phyloP scores from a whole-genome alignment of 1,284 basidiomycete genomes.

The Clitocybe nebularis region DNA sequence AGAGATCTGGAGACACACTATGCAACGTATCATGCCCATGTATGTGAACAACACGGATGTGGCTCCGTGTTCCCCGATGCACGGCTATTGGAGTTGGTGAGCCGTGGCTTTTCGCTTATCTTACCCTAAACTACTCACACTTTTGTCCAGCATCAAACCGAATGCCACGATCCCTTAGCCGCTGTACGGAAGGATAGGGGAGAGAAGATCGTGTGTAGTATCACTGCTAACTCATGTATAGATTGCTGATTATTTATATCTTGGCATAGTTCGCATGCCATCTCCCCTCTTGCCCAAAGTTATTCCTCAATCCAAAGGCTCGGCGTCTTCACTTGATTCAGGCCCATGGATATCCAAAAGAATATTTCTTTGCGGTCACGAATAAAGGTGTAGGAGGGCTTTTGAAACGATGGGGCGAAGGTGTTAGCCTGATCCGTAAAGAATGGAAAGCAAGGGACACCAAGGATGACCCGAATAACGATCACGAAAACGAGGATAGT shows the following conservation, averaged over 20 bases:
- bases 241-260: conserved; percentile 4
- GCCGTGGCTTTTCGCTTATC: conserved; percentile 25
- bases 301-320: conserved; percentile 74
- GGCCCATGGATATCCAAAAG: conserved; percentile 77
- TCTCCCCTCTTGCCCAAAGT: conserved; percentile 56
- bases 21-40: conserved; percentile 76
- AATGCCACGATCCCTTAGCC: conserved; percentile 83
- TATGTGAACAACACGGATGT: conserved; percentile 69
- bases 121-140: not conserved
- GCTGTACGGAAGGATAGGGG: conserved; percentile 72
- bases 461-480: conserved; percentile 23
- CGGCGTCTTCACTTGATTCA: conserved; percentile 80
- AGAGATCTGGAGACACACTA: conserved; percentile 79
- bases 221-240: conserved; percentile 2
- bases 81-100: conserved; percentile 70
- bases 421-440: conserved; percentile 68
- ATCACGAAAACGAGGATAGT: conserved; percentile 22
- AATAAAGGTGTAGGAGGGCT: conserved; percentile 83
- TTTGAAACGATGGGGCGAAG: conserved; percentile 73
- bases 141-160: conserved; percentile 68
- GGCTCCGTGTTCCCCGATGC: conserved; percentile 84
- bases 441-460: conserved; percentile 58
- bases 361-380: conserved; percentile 86
- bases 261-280: conserved; percentile 78
- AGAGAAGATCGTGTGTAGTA: conserved; percentile 76